A percentile compares a stretch with the other conserved stretches of the same genome.
phyloP scores from a whole-genome alignment of 2,329 filamentous ascomycete genomes.

The Boeremia exigua region DNA sequence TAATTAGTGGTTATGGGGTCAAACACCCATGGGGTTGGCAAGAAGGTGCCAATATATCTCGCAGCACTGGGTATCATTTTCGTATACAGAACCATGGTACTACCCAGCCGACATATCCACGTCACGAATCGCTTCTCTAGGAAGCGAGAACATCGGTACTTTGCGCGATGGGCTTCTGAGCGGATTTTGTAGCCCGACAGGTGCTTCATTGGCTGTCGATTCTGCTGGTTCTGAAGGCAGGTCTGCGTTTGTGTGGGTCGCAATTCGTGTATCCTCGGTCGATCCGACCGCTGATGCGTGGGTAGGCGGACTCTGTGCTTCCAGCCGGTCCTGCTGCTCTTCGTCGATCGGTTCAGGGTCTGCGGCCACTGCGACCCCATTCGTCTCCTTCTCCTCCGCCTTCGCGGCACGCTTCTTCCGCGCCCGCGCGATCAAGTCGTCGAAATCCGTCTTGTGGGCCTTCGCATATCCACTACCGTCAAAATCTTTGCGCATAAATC shows the following conservation, averaged over 20 bases:
- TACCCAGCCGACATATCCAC: conserved; percentile 39
- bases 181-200: conserved; percentile 27
- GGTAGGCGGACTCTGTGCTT: conserved; percentile 21
- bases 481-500: conserved; percentile 85
- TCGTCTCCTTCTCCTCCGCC: conserved; percentile 21
- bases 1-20: too few relatives aligned
- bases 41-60: background rate
- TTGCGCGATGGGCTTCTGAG: conserved; percentile 39
- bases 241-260: conserved; percentile 18
- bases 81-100: conserved; percentile 2
- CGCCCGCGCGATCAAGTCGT: conserved; percentile 78
- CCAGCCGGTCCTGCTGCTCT: conserved; percentile 6
- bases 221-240: background rate
- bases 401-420: conserved; percentile 59
- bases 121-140: conserved; percentile 50
- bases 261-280: conserved; percentile 28
- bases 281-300: conserved; percentile 33
- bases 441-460: conserved; percentile 77
- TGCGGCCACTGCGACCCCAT: background rate
- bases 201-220: background rate
- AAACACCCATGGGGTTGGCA: too few relatives aligned
- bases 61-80: background rate
- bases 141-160: conserved; percentile 53
- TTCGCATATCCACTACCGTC: conserved; percentile 77
- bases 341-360: background rate